Base-by-base conservation (phyloP, 2,329 filamentous ascomycete species). In the Aaosphaeria arxii region DNA sequence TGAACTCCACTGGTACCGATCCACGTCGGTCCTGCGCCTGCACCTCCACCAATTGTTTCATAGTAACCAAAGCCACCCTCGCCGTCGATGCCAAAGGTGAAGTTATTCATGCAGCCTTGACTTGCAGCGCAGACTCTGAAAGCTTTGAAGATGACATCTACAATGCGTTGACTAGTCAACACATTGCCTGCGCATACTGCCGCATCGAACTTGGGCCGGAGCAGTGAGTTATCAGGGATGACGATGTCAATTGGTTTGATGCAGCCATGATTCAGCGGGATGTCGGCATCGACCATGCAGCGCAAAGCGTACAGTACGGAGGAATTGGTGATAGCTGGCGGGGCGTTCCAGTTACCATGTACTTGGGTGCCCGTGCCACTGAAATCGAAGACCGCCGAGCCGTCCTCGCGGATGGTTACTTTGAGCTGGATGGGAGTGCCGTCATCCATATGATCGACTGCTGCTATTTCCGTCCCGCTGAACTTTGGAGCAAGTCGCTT, bases 41-140 rank as follows among this genome's bases (percentile, higher is more conserved):
- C 80, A 0, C 87, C 87, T 38, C 87, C 86, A 0, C 84, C 83
- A 53, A 90, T 88, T 3, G 87, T 89, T 70, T 90, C 87, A 63
- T 90, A 89, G 72, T 90, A 90, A 11, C 87, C 87, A 61, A 90
- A 90, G 0, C 87, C 87, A 38, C 46, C 45, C 0, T 66, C 66
- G 6, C 62, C 67, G 49, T 11, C 7, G 24, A 65, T 67, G 17
- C 61, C 67, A 54, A 69, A 72, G 4, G 66, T 43, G 5, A 73
- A 52, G 7, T 48, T 52, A 38, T 59, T 57, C 45, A 50, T 49
- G 35, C 55, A 58, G 3, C 56, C 56, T 31, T 58, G 55, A 7
- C 40, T 46, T 5, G 50, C 55, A 11, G 50, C 54, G 5, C 31
- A 41, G n/a, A 46, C 52, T 5, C 30, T n/a, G 46, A 58, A 58